A percentile compares a stretch with the other conserved stretches of the same genome.
phyloP scores from a whole-genome alignment of 148 eudicot species.

The Chenopodium album region DNA sequence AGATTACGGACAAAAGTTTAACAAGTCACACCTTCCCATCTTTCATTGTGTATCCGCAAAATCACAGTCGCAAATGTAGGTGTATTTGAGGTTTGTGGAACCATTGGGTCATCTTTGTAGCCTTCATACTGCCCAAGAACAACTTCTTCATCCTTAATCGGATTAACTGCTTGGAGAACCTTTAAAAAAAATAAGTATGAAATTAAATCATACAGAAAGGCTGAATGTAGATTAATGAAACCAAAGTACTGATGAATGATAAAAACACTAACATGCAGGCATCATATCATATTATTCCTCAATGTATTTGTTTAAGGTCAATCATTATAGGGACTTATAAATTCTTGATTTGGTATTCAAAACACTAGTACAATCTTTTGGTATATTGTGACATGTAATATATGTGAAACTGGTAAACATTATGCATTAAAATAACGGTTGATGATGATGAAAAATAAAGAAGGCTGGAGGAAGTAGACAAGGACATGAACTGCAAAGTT shows the following conservation, averaged over 20 bases:
- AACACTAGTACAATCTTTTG: not conserved
- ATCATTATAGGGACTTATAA: no score
- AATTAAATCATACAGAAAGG: conserved; percentile 10
- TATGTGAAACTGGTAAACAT: not conserved
- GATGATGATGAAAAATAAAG: not conserved
- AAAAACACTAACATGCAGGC: no score
- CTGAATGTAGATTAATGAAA: not conserved
- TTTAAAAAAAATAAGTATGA: conserved; percentile 24
- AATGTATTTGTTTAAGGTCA: not conserved
- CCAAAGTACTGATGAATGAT: no score
- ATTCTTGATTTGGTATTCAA: no score
- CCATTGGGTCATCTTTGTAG: conserved; percentile 85
- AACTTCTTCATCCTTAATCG: conserved; percentile 80
- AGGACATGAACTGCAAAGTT: conserved; percentile 7
- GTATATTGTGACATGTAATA: not conserved
- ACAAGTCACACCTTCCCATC: conserved; percentile 87
- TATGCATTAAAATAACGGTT: not conserved
- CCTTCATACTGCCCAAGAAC: conserved; percentile 96
- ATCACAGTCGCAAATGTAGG: conserved; percentile 91
- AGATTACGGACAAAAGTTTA: not conserved
- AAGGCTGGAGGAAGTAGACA: not conserved
- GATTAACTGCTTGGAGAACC: conserved; percentile 83
- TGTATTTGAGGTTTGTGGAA: conserved; percentile 81
- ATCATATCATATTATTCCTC: not conserved
- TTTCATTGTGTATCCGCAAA: conserved; percentile 79